A percentile compares a stretch with the other conserved stretches of the same genome.
Conservation (phyloP, 1,284 basidiomycete species). For the Hymenochaete sp. region DNA sequence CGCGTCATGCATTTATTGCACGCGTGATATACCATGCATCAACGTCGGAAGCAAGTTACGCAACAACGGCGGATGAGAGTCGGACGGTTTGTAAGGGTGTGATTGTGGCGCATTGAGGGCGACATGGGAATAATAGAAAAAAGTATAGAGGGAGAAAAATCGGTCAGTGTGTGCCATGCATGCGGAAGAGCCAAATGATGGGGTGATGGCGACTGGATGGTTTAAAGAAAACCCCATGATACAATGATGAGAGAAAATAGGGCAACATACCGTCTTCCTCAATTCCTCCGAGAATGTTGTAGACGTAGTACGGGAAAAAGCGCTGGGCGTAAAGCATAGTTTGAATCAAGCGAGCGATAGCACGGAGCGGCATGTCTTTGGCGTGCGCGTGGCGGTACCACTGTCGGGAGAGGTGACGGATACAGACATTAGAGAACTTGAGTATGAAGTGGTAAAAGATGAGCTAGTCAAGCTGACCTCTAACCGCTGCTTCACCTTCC, state of each 20-base stretch:
- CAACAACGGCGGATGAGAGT: background rate
- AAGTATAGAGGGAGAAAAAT: background rate
- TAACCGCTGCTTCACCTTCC: slow-evolving; percentile 85
- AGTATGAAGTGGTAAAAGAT: slow-evolving; percentile 7
- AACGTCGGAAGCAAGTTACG: too few species aligned
- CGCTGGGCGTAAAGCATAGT: slow-evolving; percentile 91
- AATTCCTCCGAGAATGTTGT: slow-evolving; percentile 90
- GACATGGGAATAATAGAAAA: too few species aligned
- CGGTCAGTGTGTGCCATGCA: background rate
- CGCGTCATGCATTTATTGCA: too few species aligned
- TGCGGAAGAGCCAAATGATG: background rate
- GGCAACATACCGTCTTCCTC: slow-evolving; percentile 79
- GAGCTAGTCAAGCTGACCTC: slow-evolving; percentile 49
- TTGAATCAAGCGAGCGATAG: slow-evolving; percentile 90
- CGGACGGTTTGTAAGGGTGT: background rate
- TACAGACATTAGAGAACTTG: slow-evolving; percentile 4
- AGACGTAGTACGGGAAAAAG: slow-evolving; percentile 96
- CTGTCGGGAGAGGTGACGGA: slow-evolving; percentile 33
- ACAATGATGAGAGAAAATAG: background rate
- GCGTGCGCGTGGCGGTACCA: slow-evolving; percentile 94
- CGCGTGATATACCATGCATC: too few species aligned
- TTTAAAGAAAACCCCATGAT: background rate
- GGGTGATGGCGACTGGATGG: background rate
- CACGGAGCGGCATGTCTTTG: slow-evolving; percentile 86
- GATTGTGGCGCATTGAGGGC: slow-evolving; percentile 4